A percentile compares a stretch with the other conserved stretches of the same genome.
These are phyloP conservation scores for Bacidia gigantensis DNA, from an alignment of 495 filamentous ascomycete species.

Conservation along the genomic window DNA sequence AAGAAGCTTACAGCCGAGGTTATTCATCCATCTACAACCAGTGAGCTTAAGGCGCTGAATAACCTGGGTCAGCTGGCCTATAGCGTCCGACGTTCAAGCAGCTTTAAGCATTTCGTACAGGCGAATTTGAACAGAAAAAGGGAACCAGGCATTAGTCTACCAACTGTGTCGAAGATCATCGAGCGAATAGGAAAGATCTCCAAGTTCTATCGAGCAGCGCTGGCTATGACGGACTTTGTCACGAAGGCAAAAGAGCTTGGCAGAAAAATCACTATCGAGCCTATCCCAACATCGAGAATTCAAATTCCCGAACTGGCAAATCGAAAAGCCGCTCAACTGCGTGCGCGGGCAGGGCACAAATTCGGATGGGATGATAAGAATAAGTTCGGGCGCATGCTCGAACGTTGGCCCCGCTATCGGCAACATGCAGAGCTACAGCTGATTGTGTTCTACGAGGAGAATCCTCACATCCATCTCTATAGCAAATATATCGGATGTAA, in stretches of 20 bases:
- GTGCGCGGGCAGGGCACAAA: not conserved
- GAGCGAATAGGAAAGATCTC: conserved; percentile 10
- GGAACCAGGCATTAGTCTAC: conserved; percentile 1
- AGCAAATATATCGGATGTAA: conserved; percentile 9
- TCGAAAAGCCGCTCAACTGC: conserved; percentile 4
- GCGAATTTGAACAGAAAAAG: conserved; percentile 6
- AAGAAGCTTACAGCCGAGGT: conserved; percentile 4
- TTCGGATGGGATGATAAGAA: not conserved
- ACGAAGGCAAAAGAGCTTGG: conserved; percentile 5
- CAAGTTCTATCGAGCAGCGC: conserved; percentile 8
- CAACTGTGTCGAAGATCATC: conserved; percentile 5
- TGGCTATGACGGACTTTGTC: conserved; percentile 6
- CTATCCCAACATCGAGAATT: not conserved
- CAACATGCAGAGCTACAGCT: conserved; percentile 8
- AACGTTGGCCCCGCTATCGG: conserved; percentile 7
- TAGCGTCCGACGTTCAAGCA: conserved; percentile 6
- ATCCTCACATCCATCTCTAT: conserved; percentile 2
- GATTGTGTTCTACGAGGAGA: conserved; percentile 8
- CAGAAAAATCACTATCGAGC: not conserved
- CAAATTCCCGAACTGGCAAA: conserved; percentile 1
- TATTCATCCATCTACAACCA: not conserved
- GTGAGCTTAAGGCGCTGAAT: conserved; percentile 3
- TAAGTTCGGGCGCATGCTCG: conserved; percentile 5
- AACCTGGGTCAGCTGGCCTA: conserved; percentile 7
- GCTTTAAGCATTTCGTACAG: conserved; percentile 8